Evolutionary conservation across 2,329 filamentous ascomycete species (phyloP).

Genomic region (Simplicillium sp.): DNA sequence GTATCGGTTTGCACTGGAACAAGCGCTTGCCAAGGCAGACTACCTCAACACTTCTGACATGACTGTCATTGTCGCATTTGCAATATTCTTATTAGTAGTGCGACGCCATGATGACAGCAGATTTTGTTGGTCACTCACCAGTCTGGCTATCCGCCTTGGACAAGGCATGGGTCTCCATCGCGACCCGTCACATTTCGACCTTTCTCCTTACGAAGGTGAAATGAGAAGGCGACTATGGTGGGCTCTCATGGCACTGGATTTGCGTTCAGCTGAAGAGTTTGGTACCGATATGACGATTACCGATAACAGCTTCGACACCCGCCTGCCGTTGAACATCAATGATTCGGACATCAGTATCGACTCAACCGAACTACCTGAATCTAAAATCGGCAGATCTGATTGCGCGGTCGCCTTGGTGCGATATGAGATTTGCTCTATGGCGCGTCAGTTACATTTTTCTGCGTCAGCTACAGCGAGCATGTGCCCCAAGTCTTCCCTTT

Average conservation of each 20-base stretch:
- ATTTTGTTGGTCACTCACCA: slow-evolving; percentile 51
- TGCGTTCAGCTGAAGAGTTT: slow-evolving; percentile 43
- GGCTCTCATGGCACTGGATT: slow-evolving; percentile 47
- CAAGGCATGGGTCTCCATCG: slow-evolving; percentile 53
- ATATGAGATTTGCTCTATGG: slow-evolving; percentile 38
- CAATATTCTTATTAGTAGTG: slow-evolving; percentile 43
- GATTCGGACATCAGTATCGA: slow-evolving; percentile 36
- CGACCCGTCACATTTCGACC: slow-evolving; percentile 38
- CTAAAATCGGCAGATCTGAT: slow-evolving; percentile 42
- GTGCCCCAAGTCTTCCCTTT: slow-evolving; percentile 16
- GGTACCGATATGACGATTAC: slow-evolving; percentile 36
- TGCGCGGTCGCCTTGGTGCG: slow-evolving; percentile 38
- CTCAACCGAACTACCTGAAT: slow-evolving; percentile 34
- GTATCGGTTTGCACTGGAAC: slow-evolving; percentile 45
- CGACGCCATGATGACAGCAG: slow-evolving; percentile 37
- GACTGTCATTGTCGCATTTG: slow-evolving; percentile 47
- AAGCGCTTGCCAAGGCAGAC: slow-evolving; percentile 46
- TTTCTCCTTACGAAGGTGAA: slow-evolving; percentile 50
- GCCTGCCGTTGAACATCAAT: slow-evolving; percentile 40
- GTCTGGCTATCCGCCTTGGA: slow-evolving; percentile 47
- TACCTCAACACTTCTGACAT: slow-evolving; percentile 49
- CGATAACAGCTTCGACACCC: slow-evolving; percentile 33
- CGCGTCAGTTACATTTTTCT: slow-evolving; percentile 22
- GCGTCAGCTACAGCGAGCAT: slow-evolving; percentile 22
- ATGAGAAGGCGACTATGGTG: slow-evolving; percentile 53